Base-by-base conservation (phyloP, 139 green algal species). In the Tetradesmus obliquus region DNA sequence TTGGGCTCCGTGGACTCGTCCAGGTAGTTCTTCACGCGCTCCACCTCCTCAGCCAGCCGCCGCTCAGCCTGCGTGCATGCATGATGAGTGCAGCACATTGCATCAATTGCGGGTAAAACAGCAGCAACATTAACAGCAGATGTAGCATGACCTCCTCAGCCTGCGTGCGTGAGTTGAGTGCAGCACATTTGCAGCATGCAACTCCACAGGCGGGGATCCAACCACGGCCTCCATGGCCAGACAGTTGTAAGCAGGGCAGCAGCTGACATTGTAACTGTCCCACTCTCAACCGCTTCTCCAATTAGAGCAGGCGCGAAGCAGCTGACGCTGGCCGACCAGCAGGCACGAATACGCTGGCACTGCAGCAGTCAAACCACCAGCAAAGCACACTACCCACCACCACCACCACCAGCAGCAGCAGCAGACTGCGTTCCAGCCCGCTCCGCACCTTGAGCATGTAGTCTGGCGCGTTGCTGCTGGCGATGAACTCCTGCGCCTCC, bases 21-120 rank as follows among this genome's bases (percentile, higher is more conserved):
- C 91, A 99, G 91, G 96, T 99, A 99, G 45, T 94, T 93, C 13
- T 79, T 51, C n/a, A 98, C 96, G 0, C 98, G 96, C 87, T 98
- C 97, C 55, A 91, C 91, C 95, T 99, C 98, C 94, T 99, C 97
- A 7, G 84, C 76, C 79, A 99, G 94, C 88, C 98, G 92, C 92
- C 83, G 81, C 94, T 99, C 97, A 57, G 97, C 97, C 84, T 95
- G 87, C 3, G 19, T 15, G 62, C 62, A 72, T 72, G 62, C 62
- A 72, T 12, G 62, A 72, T 72, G 62, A 12, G 62, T 72, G 10
- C 62, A 72, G 62, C 62, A 72, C 62, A 72, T 12, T 15, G 62
- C 62, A 72, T 12, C 62, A 72, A 45, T 45, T 45, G 32, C 32
- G 72, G 17, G 72, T 10, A n/a, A 32, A 81, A 10, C 82, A 87